Conservation (phyloP, 2,329 filamentous ascomycete genomes). For the Dothiorella sarmentorum region DNA sequence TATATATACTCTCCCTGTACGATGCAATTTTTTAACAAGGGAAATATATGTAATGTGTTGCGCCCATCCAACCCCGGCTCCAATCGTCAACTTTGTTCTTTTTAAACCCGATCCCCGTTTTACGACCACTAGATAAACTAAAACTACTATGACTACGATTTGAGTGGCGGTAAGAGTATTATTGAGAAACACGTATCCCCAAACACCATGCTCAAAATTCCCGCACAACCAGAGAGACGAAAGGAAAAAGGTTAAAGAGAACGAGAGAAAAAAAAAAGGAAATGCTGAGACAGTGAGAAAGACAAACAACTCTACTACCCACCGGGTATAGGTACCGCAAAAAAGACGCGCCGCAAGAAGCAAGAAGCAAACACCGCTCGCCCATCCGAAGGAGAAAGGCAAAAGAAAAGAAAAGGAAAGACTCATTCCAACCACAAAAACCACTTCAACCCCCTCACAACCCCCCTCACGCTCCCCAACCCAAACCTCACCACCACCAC, state of each 20-base stretch:
- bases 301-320: neutral
- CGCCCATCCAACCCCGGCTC: no score
- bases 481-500: slow-evolving; percentile 72
- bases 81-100: no score
- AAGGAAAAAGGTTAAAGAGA: neutral
- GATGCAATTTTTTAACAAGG: no score
- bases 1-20: no score
- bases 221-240: neutral
- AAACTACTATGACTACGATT: neutral
- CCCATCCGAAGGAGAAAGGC: neutral
- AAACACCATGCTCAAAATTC: neutral
- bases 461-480: slow-evolving; percentile 59
- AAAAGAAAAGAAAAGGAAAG: neutral
- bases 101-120: no score
- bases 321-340: neutral
- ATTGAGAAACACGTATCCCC: neutral
- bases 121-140: no score
- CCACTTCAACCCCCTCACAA: slow-evolving; percentile 67
- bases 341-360: neutral
- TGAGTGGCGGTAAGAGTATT: neutral
- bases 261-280: neutral
- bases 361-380: neutral
- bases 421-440: slow-evolving; percentile 64
- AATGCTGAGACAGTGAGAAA: neutral
- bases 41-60: no score